Evolutionary conservation across 208 protist species (phyloP).

Genomic region (Acanthamoeba royreba): DNA sequence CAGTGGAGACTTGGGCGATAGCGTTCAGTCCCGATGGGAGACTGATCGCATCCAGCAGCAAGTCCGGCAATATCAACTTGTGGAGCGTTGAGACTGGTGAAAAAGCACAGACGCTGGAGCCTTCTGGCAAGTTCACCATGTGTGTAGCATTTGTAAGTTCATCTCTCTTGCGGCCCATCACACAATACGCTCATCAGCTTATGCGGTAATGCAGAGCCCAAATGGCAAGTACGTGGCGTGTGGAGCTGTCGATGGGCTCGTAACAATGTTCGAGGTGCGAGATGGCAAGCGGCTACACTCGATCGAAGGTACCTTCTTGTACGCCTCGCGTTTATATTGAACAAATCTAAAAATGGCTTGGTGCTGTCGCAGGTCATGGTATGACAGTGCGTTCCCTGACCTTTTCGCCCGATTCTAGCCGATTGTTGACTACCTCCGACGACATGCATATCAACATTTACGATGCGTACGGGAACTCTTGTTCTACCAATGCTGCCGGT

Average conservation of each 20-base stretch:
- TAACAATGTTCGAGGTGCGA: background rate
- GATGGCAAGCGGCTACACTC: slow-evolving; percentile 27
- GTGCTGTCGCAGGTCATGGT: background rate
- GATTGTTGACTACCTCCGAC: background rate
- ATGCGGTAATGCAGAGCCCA: background rate
- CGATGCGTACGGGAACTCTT: background rate
- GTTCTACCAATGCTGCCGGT: background rate
- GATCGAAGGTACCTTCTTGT: background rate
- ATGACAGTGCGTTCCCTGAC: slow-evolving; percentile 39
- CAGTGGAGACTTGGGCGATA: slow-evolving; percentile 45
- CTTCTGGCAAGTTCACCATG: slow-evolving; percentile 32
- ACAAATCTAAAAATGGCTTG: background rate
- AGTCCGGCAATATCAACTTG: slow-evolving; percentile 39
- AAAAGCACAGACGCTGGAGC: slow-evolving; percentile 17
- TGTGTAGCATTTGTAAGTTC: slow-evolving; percentile 8
- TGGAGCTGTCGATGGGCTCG: background rate
- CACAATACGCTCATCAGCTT: background rate
- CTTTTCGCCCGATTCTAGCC: background rate
- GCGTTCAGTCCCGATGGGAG: slow-evolving; percentile 28
- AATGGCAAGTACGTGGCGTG: slow-evolving; percentile 22
- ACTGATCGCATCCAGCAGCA: slow-evolving; percentile 12
- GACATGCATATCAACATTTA: slow-evolving; percentile 41
- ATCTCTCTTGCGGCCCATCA: background rate
- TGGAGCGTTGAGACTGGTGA: slow-evolving; percentile 39
- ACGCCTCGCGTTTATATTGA: background rate